phyloP scores from a whole-genome alignment of 2,329 filamentous ascomycete species.

The Epichloe glyceriae region DNA sequence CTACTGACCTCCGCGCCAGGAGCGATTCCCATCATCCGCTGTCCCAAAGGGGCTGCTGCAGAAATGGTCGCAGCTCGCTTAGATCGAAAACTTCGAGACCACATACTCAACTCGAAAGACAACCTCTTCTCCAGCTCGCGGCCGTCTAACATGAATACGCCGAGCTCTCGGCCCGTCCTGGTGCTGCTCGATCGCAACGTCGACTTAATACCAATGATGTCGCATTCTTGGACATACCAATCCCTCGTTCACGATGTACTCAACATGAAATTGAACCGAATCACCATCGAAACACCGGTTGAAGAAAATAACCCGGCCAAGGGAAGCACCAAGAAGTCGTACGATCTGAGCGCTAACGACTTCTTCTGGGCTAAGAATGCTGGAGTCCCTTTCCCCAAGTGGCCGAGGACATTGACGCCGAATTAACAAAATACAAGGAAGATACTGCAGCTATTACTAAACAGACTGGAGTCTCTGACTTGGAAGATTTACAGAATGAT shows the following conservation, averaged over 20 bases:
- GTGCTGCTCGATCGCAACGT: slow-evolving; percentile 92
- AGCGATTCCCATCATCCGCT: slow-evolving; percentile 88
- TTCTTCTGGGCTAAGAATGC: slow-evolving; percentile 97
- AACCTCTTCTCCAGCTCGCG: slow-evolving; percentile 76
- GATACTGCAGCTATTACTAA: slow-evolving; percentile 89
- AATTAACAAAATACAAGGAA: slow-evolving; percentile 88
- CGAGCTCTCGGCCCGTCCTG: slow-evolving; percentile 71
- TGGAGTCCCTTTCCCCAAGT: slow-evolving; percentile 81
- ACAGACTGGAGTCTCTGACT: slow-evolving; percentile 82
- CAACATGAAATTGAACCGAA: slow-evolving; percentile 63
- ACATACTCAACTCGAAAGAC: slow-evolving; percentile 94
- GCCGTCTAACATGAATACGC: slow-evolving; percentile 44
- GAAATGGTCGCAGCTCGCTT: slow-evolving; percentile 91
- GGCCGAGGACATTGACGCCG: slow-evolving; percentile 88
- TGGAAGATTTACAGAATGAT: slow-evolving; percentile 87
- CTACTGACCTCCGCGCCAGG: slow-evolving; percentile 30
- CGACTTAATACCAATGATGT: slow-evolving; percentile 95
- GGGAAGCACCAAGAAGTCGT: slow-evolving; percentile 71
- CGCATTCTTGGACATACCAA: slow-evolving; percentile 75
- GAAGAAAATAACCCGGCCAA: slow-evolving; percentile 67
- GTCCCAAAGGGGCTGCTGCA: slow-evolving; percentile 81
- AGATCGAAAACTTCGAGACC: slow-evolving; percentile 88
- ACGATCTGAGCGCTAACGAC: slow-evolving; percentile 79
- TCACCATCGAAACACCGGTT: slow-evolving; percentile 73
- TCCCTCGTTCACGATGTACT: slow-evolving; percentile 61